Conservation (phyloP, 2,329 filamentous ascomycete species). For the Paraconiothyrium sp. region DNA sequence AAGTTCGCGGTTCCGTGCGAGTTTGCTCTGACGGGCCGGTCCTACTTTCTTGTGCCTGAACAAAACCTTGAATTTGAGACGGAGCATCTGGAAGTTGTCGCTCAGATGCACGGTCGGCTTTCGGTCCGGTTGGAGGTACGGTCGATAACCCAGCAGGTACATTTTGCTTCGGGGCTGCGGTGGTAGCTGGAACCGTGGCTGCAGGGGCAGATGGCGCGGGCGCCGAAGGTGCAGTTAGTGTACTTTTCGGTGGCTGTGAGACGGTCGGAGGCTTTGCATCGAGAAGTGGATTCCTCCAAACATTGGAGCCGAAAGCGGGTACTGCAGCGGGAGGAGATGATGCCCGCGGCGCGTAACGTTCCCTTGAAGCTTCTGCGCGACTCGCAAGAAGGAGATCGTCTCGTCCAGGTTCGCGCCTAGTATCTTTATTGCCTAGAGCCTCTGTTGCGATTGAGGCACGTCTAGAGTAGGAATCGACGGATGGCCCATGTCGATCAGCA, state of each 20-base stretch:
- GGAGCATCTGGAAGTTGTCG: slow-evolving; percentile 32
- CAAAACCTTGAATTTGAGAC: slow-evolving; percentile 8
- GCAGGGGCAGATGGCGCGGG: slow-evolving; percentile 29
- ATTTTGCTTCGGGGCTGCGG: slow-evolving; percentile 43
- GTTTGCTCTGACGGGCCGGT: slow-evolving; percentile 25
- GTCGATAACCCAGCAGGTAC: slow-evolving; percentile 49
- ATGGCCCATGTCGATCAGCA: slow-evolving; percentile 42
- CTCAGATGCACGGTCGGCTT: slow-evolving; percentile 47
- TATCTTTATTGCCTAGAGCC: slow-evolving; percentile 41
- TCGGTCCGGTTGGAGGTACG: slow-evolving; percentile 54
- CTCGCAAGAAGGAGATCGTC: slow-evolving; percentile 57
- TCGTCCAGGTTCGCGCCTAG: slow-evolving; percentile 53
- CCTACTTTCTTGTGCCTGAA: slow-evolving; percentile 28
- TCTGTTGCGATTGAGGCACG: slow-evolving; percentile 50
- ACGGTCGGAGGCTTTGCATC: slow-evolving; percentile 42
- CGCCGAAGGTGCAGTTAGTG: slow-evolving; percentile 30
- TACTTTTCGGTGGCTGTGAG: slow-evolving; percentile 40
- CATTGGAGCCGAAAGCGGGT: slow-evolving; percentile 63
- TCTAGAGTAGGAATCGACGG: slow-evolving; percentile 46
- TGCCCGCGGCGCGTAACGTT: slow-evolving; percentile 57
- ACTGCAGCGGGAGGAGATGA: slow-evolving; percentile 65
- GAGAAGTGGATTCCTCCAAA: slow-evolving; percentile 53
- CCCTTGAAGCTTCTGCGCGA: slow-evolving; percentile 57
- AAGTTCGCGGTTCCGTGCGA: slow-evolving; percentile 35
- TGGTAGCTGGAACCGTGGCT: slow-evolving; percentile 31